A percentile compares a stretch with the other conserved stretches of the same genome.
Conservation (phyloP, 768 basidiomycete species). For the Leucosporidium yakuticum region DNA sequence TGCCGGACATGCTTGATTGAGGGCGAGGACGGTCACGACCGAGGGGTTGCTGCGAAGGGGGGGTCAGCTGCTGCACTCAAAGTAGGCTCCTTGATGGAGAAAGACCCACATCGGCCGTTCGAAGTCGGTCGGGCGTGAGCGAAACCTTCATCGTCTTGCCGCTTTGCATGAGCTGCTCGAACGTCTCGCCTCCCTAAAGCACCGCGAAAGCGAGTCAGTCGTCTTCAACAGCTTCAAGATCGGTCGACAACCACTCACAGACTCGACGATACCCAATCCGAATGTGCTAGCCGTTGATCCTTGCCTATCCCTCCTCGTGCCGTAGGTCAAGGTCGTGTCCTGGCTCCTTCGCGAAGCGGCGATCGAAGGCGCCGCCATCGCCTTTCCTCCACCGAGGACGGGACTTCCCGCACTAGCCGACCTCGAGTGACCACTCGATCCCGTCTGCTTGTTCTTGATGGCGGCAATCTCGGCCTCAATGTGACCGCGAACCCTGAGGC, state of each 20-base stretch:
- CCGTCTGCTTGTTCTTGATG: not conserved
- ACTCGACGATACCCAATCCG: slow-evolving; percentile 13
- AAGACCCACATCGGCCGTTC: slow-evolving; percentile 78
- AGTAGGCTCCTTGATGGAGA: no score
- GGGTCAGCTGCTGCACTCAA: not conserved
- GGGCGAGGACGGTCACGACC: not conserved
- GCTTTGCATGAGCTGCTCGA: slow-evolving; percentile 87
- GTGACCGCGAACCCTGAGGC: slow-evolving; percentile 50
- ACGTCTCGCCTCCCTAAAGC: slow-evolving; percentile 54
- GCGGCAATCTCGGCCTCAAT: slow-evolving; percentile 16
- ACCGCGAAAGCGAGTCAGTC: slow-evolving; percentile 11
- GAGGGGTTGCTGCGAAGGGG: no score
- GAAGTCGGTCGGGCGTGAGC: slow-evolving; percentile 85
- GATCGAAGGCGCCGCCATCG: no score
- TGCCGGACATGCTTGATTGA: not conserved
- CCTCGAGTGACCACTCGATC: no score
- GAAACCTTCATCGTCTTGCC: slow-evolving; percentile 91
- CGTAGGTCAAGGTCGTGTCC: not conserved
- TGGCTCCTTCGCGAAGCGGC: not conserved
- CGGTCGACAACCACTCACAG: not conserved
- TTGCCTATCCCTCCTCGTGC: slow-evolving; percentile 49
- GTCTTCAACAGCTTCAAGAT: slow-evolving; percentile 54
- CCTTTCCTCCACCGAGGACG: no score
- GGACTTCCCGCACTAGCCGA: no score
- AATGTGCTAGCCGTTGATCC: slow-evolving; percentile 56